Evolutionary conservation across 2,329 filamentous ascomycete genomes (phyloP).

Genomic region (Trichoderma sp.): DNA sequence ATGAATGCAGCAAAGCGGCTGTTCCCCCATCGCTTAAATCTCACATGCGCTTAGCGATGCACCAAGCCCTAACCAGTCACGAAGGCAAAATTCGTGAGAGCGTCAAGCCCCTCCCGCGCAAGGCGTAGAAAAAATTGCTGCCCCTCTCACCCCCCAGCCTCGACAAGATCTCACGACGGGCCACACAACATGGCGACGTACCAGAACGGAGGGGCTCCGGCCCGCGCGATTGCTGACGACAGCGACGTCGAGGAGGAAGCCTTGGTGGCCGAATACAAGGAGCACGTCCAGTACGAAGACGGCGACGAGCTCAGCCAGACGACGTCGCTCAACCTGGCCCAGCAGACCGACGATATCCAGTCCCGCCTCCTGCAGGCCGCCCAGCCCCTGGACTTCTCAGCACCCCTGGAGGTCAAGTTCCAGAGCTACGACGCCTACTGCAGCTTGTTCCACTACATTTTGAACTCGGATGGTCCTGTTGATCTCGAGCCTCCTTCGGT

Average conservation of each 20-base stretch:
- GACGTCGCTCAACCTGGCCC: conserved; percentile 67
- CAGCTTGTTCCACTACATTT: conserved; percentile 97
- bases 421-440: conserved; percentile 99
- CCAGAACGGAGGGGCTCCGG: conserved; percentile 61
- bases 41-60: conserved; percentile 36
- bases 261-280: conserved; percentile 91
- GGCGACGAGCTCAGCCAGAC: conserved; percentile 77
- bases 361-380: conserved; percentile 87
- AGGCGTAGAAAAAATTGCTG: conserved; percentile 41
- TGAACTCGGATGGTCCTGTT: conserved; percentile 98
- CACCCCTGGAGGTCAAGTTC: conserved; percentile 94
- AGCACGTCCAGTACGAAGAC: conserved; percentile 94
- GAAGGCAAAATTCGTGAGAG: conserved; percentile 38
- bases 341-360: conserved; percentile 88
- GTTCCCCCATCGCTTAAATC: conserved; percentile 34
- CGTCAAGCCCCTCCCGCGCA: conserved; percentile 34
- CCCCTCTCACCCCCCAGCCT: conserved; percentile 31
- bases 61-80: conserved; percentile 45
- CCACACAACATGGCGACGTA: conserved; percentile 58
- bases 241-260: conserved; percentile 96
- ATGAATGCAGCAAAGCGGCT: conserved; percentile 33
- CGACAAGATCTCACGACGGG: conserved; percentile 37
- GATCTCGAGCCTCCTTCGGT: conserved; percentile 96
- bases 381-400: conserved; percentile 93
- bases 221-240: conserved; percentile 70